Evolutionary conservation across 352 stramenopile species (phyloP).

Genomic region (Phytophthora lateralis): DNA sequence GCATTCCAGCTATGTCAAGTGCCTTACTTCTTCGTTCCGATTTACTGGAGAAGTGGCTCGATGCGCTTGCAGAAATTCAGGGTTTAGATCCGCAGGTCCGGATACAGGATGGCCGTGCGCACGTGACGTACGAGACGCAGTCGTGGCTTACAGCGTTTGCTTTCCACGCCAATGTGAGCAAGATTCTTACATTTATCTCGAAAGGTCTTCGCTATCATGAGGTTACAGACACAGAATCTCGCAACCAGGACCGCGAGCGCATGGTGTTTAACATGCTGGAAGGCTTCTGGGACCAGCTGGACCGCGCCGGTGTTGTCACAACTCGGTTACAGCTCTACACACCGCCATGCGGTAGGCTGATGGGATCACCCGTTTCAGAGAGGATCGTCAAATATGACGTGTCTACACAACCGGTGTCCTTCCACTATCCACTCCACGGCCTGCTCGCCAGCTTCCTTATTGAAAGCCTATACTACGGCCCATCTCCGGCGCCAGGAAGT

Average conservation of each 20-base stretch:
- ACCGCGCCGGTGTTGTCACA: constrained; percentile 47
- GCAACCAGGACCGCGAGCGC: constrained; percentile 42
- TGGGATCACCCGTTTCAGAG: constrained; percentile 44
- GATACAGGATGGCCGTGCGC: constrained; percentile 76
- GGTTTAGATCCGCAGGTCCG: constrained; percentile 78
- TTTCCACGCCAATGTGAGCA: constrained; percentile 80
- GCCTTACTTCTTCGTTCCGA: constrained; percentile 57
- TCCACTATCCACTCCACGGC: constrained; percentile 90
- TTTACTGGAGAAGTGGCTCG: constrained; percentile 76
- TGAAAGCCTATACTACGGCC: constrained; percentile 75
- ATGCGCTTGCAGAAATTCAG: constrained; percentile 74
- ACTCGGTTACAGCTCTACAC: constrained; percentile 57
- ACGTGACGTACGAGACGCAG: constrained; percentile 96
- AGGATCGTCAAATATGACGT: constrained; percentile 84
- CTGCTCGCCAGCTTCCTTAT: constrained; percentile 82
- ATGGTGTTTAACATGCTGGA: constrained; percentile 80
- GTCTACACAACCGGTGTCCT: constrained; percentile 77
- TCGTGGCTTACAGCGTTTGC: constrained; percentile 94
- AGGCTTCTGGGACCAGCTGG: constrained; percentile 79
- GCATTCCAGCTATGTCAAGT: constrained; percentile 84
- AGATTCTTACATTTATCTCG: constrained; percentile 61
- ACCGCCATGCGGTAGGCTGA: constrained; percentile 65
- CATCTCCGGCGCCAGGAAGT: constrained; percentile 25
- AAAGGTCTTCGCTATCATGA: constrained; percentile 71
- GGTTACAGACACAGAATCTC: constrained; percentile 32